Conservation (phyloP, 768 basidiomycete species). For the Boletus bicolor region DNA sequence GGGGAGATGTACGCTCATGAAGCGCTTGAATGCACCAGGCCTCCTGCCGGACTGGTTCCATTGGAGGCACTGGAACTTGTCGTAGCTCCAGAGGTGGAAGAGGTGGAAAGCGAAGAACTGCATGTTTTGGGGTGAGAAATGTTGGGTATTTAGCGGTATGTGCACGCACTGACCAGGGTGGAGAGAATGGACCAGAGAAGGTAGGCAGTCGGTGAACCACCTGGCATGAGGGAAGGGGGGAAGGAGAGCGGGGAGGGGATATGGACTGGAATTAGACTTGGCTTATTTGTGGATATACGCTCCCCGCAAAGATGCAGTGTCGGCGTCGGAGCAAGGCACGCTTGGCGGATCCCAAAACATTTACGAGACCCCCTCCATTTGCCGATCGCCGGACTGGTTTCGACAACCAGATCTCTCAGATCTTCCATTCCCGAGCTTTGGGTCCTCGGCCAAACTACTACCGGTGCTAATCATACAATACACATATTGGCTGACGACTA, state of each 20-base stretch:
- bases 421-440: not conserved
- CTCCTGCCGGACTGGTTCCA: constrained; percentile 70
- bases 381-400: not conserved
- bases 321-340: not conserved
- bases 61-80: constrained; percentile 68
- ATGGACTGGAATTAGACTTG: constrained; percentile 1
- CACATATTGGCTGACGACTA: constrained; percentile 5
- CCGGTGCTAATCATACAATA: not conserved
- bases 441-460: too few relatives aligned
- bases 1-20: constrained; percentile 74
- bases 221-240: constrained; percentile 49
- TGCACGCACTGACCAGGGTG: constrained; percentile 45
- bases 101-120: constrained; percentile 69
- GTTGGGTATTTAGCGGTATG: not conserved
- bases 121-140: not conserved
- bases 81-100: constrained; percentile 78
- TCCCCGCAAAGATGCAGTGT: constrained; percentile 23
- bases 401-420: not conserved
- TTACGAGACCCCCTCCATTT: too few relatives aligned
- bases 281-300: constrained; percentile 1
- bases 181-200: constrained; percentile 75
- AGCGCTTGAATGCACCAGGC: constrained; percentile 80
- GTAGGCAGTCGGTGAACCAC: constrained; percentile 70
- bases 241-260: not conserved
- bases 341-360: not conserved